Base-by-base conservation (phyloP, 345 rosid genomes). In the Raphanus raphanistrum region DNA sequence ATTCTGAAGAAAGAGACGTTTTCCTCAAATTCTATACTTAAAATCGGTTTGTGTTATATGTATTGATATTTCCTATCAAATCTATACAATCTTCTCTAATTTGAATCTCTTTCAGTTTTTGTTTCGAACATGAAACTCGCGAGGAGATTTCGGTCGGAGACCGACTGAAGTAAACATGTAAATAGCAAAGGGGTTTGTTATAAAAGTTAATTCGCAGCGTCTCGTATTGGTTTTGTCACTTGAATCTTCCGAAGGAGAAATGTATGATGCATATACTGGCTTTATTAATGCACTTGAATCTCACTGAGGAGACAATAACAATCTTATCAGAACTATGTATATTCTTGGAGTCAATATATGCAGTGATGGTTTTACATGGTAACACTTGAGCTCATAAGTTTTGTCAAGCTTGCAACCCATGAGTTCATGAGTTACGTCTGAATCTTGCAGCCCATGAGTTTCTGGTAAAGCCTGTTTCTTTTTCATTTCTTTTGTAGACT, bases 261-360 rank as follows among this genome's bases (percentile, higher is more conserved):
- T 74, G 4, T 85, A 88, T 74, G 91, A 89, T 60, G 82, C 81
- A 6, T 89, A 90, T 77, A 76, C 83, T 79, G 85, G 84, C 45
- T 90, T 90, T 70, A 88, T 84, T 16, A 84, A 81, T 81, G 90
- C 96, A 73, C 90, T 90, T 63, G 96, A 90, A 81, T 63, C 79
- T 54, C 89, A 86, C 61, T 87, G 91, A 17, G 90, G 93, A 33
- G 90, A 90, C n/a, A 89, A 87, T 71, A 85, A 80, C 74, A 91
- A 89, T 84, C 91, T 89, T 12, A 38, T 2, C 9, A 38, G 11
- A 38, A 38, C 45, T 38, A 9, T 38, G 9, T 2, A 38, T 38
- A 2, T 38, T 38, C 2, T 38, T 12, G 12, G 45, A 4, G 45
- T 38, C 45, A 2, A 38, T 38, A 38, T 38, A 8, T 38, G 45